Conservation (phyloP, 2,329 filamentous ascomycete genomes). For the Blumeriella jaapii region DNA sequence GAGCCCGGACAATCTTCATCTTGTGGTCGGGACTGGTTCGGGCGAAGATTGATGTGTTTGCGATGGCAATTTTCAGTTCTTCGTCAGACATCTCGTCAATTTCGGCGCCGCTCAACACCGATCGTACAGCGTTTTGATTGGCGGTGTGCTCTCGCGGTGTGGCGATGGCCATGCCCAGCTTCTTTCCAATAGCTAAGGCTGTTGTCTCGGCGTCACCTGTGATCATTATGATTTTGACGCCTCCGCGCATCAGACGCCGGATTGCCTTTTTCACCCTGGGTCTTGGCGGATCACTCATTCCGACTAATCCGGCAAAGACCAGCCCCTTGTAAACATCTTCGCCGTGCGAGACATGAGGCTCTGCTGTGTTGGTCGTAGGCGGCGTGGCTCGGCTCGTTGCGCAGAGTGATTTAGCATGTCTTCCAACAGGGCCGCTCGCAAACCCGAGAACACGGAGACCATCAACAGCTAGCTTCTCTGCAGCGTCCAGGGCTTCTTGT, state of each 20-base stretch:
- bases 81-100: conserved; percentile 85
- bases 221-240: conserved; percentile 98
- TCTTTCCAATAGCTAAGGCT: conserved; percentile 83
- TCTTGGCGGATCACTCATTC: conserved; percentile 93
- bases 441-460: conserved; percentile 87
- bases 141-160: conserved; percentile 38
- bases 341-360: conserved; percentile 30
- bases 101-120: conserved; percentile 79
- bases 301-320: conserved; percentile 82
- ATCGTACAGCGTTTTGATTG: conserved; percentile 48
- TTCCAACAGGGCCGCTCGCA: conserved; percentile 64
- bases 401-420: conserved; percentile 32
- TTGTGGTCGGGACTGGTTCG: conserved; percentile 96
- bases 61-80: conserved; percentile 74
- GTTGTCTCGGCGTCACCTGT: conserved; percentile 95
- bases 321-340: conserved; percentile 75
- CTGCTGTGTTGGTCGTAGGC: conserved; percentile 28
- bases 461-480: conserved; percentile 77
- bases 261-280: conserved; percentile 86
- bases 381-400: conserved; percentile 38
- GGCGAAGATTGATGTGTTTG: conserved; percentile 86
- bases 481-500: conserved; percentile 65
- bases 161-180: conserved; percentile 83
- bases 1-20: conserved; percentile 85
- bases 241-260: conserved; percentile 78